A percentile compares a stretch with the other conserved stretches of the same genome.
Conservation (phyloP, 164 flowering plant genomes). For the Dillenia turbinata region DNA sequence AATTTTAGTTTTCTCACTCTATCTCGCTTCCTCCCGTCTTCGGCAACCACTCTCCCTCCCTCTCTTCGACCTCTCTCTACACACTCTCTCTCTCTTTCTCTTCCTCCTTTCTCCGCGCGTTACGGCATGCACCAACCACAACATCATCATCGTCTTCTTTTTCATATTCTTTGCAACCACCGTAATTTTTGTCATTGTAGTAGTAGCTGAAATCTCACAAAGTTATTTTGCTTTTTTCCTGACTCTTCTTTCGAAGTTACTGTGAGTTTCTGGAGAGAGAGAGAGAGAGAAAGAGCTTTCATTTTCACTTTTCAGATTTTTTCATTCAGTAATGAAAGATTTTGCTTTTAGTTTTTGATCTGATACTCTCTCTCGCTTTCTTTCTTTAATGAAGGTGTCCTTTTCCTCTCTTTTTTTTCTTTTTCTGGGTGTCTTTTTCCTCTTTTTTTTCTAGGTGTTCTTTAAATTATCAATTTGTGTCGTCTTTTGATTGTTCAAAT, state of each 20-base stretch:
- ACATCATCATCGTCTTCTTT: no score
- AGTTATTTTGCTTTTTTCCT: conserved; percentile 20
- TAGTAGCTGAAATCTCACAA: background rate
- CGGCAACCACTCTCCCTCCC: no score
- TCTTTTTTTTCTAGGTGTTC: background rate
- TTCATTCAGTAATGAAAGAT: conserved; percentile 17
- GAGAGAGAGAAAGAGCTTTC: background rate
- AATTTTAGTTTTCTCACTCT: no score
- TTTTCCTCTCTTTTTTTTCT: no score
- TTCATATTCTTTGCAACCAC: no score
- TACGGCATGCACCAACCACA: no score
- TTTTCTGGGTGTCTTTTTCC: conserved; percentile 1
- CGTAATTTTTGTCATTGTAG: no score
- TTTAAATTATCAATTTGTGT: background rate
- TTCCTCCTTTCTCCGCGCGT: no score
- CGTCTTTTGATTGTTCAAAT: conserved; percentile 3
- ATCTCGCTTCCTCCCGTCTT: no score
- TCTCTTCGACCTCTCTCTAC: no score
- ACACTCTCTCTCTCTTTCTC: no score
- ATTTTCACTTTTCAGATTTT: conserved; percentile 6
- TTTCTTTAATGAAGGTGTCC: background rate
- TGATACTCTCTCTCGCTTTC: conserved; percentile 11
- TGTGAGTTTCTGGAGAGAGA: background rate
- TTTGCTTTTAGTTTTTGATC: conserved; percentile 18
- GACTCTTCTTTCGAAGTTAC: background rate